Evolutionary conservation across 164 flowering plant genomes (phyloP).

Genomic region (Vitis rupestris): DNA sequence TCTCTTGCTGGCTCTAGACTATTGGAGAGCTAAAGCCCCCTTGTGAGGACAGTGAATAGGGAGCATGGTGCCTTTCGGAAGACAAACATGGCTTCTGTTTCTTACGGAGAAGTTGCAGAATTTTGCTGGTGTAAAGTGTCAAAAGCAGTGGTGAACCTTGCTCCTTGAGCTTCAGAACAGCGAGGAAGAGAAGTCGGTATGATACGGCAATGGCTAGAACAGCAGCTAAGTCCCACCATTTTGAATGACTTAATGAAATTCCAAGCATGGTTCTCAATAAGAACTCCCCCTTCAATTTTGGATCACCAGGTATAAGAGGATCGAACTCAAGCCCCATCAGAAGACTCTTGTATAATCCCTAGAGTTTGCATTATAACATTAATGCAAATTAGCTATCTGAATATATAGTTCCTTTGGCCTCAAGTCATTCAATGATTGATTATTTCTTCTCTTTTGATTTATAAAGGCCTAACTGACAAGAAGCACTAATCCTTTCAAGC

Average conservation of each 20-base stretch:
- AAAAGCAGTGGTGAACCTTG: conserved; percentile 43
- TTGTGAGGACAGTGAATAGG: conserved; percentile 57
- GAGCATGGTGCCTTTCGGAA: conserved; percentile 36
- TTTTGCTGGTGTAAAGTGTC: conserved; percentile 37
- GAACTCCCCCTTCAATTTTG: conserved; percentile 54
- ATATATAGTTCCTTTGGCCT: too few relatives aligned
- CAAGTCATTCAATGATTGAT: too few relatives aligned
- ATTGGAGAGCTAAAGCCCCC: conserved; percentile 70
- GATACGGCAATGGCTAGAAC: conserved; percentile 34
- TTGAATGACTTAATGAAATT: conserved; percentile 42
- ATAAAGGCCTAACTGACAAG: too few relatives aligned
- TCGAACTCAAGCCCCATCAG: conserved; percentile 67
- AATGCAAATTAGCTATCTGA: too few relatives aligned
- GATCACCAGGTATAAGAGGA: conserved; percentile 44
- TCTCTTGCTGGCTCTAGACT: too few relatives aligned
- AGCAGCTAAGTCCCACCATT: conserved; percentile 70
- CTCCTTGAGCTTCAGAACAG: conserved; percentile 62
- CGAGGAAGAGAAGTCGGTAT: conserved; percentile 55
- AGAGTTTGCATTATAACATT: conserved; percentile 9
- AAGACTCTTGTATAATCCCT: conserved; percentile 78
- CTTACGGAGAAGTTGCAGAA: conserved; percentile 41
- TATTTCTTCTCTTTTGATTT: too few relatives aligned
- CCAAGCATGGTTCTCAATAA: conserved; percentile 38
- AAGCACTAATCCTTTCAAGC: too few relatives aligned
- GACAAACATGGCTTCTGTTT: conserved; percentile 38